Evolutionary conservation across 192 early-diverging fungal species (phyloP).

Genomic region (Backusella liffmaniae): DNA sequence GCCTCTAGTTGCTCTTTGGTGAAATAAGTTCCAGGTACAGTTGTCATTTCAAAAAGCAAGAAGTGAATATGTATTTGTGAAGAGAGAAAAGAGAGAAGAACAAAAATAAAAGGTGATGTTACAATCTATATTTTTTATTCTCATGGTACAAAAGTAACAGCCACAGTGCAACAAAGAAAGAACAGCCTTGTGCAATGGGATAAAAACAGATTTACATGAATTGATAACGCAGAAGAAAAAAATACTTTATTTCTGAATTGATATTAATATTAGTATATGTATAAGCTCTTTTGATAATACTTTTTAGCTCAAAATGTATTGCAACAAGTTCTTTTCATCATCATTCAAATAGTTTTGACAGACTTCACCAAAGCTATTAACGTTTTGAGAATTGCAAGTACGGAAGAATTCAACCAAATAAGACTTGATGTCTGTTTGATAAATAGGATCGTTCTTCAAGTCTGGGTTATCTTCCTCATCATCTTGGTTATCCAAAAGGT

Average conservation of each 20-base stretch:
- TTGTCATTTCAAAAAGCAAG: too few relatives aligned
- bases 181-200: too few relatives aligned
- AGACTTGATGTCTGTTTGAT: constrained; percentile 64
- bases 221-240: too few relatives aligned
- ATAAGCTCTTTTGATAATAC: not conserved
- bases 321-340: constrained; percentile 25
- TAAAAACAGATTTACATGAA: too few relatives aligned
- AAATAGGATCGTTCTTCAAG: constrained; percentile 64
- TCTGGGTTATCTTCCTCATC: constrained; percentile 67
- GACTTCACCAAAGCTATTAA: constrained; percentile 36
- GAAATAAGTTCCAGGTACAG: too few relatives aligned
- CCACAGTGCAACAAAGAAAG: too few relatives aligned
- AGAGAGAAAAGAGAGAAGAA: too few relatives aligned
- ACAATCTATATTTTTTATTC: too few relatives aligned
- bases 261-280: not conserved
- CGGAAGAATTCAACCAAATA: constrained; percentile 59
- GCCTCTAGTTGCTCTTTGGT: too few relatives aligned
- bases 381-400: constrained; percentile 50
- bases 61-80: too few relatives aligned
- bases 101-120: too few relatives aligned
- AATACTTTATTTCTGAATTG: not conserved
- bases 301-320: not conserved
- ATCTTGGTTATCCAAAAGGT: constrained; percentile 44
- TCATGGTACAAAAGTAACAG: too few relatives aligned
- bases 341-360: constrained; percentile 37